Conservation (phyloP, 2,329 filamentous ascomycete species). For the Fusarium sp. region DNA sequence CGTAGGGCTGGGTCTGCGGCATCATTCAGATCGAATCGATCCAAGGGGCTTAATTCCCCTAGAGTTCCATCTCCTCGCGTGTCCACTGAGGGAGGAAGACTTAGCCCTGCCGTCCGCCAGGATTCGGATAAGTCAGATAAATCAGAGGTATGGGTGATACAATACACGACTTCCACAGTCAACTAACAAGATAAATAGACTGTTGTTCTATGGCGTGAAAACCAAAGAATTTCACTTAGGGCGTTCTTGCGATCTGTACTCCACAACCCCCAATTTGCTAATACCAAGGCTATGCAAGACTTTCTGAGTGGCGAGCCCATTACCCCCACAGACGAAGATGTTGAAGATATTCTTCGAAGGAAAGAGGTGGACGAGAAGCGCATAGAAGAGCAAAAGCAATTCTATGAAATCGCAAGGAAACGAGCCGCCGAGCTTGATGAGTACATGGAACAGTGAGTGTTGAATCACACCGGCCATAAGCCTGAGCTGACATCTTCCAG, state of each 20-base stretch:
- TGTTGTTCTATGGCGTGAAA: slow-evolving; percentile 81
- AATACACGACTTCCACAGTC: too few species aligned
- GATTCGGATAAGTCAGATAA: slow-evolving; percentile 37
- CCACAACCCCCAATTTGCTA: slow-evolving; percentile 84
- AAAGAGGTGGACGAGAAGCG: slow-evolving; percentile 88
- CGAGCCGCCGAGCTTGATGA: slow-evolving; percentile 93
- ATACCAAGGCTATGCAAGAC: slow-evolving; percentile 83
- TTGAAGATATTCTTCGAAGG: slow-evolving; percentile 80
- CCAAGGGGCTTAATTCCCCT: slow-evolving; percentile 46
- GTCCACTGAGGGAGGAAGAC: slow-evolving; percentile 47
- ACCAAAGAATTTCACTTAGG: slow-evolving; percentile 88
- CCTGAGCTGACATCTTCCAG: slow-evolving; percentile 48
- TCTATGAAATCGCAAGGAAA: slow-evolving; percentile 94
- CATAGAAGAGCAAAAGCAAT: slow-evolving; percentile 90
- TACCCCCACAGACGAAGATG: slow-evolving; percentile 81
- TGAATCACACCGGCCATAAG: not conserved
- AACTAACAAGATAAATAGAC: slow-evolving; percentile 53
- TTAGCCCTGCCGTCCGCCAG: slow-evolving; percentile 40
- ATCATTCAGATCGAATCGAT: slow-evolving; percentile 46
- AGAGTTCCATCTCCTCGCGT: slow-evolving; percentile 46
- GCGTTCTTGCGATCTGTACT: slow-evolving; percentile 90
- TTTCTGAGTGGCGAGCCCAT: slow-evolving; percentile 83
- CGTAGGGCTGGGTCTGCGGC: slow-evolving; percentile 42
- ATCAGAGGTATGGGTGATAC: slow-evolving; percentile 40
- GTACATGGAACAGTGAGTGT: slow-evolving; percentile 89